Percentiles rank a stretch among this genome's conserved stretches.
Evolutionary conservation across 169 alveolate species (phyloP).

Genomic region (Eimeria tenella): DNA sequence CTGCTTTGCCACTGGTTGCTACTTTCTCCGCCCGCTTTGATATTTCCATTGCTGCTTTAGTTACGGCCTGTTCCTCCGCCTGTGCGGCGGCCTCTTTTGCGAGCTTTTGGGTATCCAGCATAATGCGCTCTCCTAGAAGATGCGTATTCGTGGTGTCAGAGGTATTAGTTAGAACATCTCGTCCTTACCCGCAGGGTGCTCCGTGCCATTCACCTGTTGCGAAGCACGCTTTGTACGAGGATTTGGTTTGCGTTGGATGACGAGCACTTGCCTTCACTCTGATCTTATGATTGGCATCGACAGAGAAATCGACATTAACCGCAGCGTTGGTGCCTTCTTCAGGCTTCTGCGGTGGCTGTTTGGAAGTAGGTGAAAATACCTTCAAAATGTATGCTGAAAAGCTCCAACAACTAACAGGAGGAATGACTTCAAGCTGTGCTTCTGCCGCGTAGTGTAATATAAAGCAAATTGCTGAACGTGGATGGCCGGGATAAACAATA

Average conservation of each 20-base stretch:
- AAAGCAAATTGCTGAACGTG: neutral
- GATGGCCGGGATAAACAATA: neutral
- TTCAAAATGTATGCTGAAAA: neutral
- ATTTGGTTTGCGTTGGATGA: too few relatives aligned
- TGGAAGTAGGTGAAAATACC: neutral
- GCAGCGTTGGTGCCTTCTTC: slow-evolving; percentile 42
- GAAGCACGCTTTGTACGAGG: neutral
- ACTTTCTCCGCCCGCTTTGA: slow-evolving; percentile 38
- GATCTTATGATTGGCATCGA: slow-evolving; percentile 58
- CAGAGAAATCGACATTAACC: slow-evolving; percentile 59
- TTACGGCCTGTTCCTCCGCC: slow-evolving; percentile 46
- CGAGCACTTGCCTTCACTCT: slow-evolving; percentile 52
- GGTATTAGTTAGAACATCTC: neutral
- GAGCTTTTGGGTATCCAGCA: slow-evolving; percentile 51
- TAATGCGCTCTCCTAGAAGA: slow-evolving; percentile 37
- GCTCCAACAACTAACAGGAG: slow-evolving; percentile 61
- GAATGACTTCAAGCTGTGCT: slow-evolving; percentile 65
- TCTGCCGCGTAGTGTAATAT: slow-evolving; percentile 11
- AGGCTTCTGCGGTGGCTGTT: slow-evolving; percentile 57
- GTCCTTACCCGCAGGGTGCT: slow-evolving; percentile 76
- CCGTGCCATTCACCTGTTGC: slow-evolving; percentile 76
- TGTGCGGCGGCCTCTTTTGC: slow-evolving; percentile 54
- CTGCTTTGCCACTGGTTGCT: neutral
- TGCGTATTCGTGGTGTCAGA: neutral
- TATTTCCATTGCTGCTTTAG: slow-evolving; percentile 46